Conservation (phyloP, 106 monocot species). For the Chionographis japonica region DNA sequence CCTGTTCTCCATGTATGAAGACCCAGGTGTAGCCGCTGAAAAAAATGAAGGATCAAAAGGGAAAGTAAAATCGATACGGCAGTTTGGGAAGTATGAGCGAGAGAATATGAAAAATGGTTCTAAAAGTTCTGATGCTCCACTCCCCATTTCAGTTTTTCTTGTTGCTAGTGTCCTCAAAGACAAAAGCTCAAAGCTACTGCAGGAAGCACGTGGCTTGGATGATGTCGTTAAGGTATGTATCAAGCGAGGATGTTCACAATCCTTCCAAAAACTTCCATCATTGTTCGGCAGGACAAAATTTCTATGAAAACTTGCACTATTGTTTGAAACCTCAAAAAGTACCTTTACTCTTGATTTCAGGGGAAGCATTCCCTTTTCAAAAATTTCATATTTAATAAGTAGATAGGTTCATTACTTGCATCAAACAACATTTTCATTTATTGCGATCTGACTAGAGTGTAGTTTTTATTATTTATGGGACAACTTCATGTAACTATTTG, state of each 20-base stretch:
- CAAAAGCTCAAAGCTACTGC: conserved; percentile 71
- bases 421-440: no score
- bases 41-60: conserved; percentile 58
- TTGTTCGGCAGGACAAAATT: not conserved
- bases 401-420: no score
- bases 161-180: conserved; percentile 90
- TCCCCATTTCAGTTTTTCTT: conserved; percentile 90
- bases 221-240: conserved; percentile 79
- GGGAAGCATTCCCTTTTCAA: no score
- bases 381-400: no score
- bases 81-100: conserved; percentile 81
- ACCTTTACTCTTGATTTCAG: no score
- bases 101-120: conserved; percentile 61
- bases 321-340: no score
- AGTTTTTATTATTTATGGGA: no score
- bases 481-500: no score
- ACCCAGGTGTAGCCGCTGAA: conserved; percentile 27
- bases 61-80: conserved; percentile 66
- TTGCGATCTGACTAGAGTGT: no score
- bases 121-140: conserved; percentile 45
- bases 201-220: conserved; percentile 82
- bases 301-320: not conserved
- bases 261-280: not conserved
- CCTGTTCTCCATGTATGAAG: conserved; percentile 63
- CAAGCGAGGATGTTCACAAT: not conserved